Conservation (phyloP, 768 basidiomycete genomes). For the Daedaleopsis nitida region DNA sequence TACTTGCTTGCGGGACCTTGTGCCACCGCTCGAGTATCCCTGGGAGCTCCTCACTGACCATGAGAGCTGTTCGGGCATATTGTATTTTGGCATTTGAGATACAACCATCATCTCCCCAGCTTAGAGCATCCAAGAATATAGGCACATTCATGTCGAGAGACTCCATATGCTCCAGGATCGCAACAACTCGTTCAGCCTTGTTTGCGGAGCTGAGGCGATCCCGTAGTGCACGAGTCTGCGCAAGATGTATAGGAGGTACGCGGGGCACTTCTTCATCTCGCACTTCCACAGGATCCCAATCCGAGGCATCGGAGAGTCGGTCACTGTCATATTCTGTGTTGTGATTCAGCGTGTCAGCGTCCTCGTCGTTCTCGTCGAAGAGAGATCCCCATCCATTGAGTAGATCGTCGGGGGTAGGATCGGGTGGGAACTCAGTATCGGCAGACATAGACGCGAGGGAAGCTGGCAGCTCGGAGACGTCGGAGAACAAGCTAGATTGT, state of each 20-base stretch:
- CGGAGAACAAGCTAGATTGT: neutral
- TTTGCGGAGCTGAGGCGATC: too few relatives aligned
- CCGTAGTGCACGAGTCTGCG: neutral
- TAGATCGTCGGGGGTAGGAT: too few relatives aligned
- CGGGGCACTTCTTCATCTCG: too few relatives aligned
- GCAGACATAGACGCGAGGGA: too few relatives aligned
- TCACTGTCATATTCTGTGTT: neutral
- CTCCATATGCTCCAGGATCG: neutral
- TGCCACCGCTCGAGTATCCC: conserved; percentile 1
- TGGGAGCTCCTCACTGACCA: conserved; percentile 4
- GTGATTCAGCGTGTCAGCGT: neutral
- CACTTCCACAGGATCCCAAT: neutral
- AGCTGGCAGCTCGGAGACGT: neutral
- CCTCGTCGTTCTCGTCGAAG: neutral
- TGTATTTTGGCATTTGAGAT: too few relatives aligned
- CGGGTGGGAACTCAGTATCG: too few relatives aligned
- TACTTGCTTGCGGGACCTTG: neutral
- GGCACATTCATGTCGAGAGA: neutral
- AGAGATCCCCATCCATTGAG: neutral
- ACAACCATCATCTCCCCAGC: too few relatives aligned
- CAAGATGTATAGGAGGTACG: neutral
- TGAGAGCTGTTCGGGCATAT: neutral
- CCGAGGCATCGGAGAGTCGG: neutral
- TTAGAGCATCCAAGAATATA: too few relatives aligned
- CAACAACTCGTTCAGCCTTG: too few relatives aligned